A percentile compares a stretch with the other conserved stretches of the same genome.
Conservation (phyloP, 2,329 filamentous ascomycete genomes). For the Pestalotiopsis sp. region DNA sequence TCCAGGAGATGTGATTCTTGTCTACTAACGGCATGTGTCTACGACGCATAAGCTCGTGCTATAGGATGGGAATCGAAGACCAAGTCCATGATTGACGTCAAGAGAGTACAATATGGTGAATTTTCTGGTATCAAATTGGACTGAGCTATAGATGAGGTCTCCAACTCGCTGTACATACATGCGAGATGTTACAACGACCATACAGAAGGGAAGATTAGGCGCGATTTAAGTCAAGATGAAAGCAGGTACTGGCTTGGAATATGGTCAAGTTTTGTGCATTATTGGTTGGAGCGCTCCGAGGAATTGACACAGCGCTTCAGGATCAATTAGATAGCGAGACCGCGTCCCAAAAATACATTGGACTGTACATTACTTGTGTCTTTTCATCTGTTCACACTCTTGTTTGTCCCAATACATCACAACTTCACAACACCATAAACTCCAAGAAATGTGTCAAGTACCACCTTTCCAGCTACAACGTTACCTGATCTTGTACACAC, state of each 20-base stretch:
- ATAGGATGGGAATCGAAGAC: background rate
- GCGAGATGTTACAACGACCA: background rate
- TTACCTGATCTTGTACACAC: conserved; percentile 88
- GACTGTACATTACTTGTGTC: background rate
- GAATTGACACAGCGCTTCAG: background rate
- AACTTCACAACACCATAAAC: background rate
- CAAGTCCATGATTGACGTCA: background rate
- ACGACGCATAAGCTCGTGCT: background rate
- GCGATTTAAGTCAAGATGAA: background rate
- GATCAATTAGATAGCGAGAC: background rate
- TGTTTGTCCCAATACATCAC: background rate
- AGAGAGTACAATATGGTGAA: background rate
- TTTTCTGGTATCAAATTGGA: background rate
- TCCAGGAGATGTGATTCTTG: conserved; percentile 43
- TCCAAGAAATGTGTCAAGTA: too few relatives aligned
- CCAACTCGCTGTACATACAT: background rate
- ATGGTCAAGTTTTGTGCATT: background rate
- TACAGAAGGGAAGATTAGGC: background rate
- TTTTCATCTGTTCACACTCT: background rate
- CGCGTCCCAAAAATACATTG: background rate
- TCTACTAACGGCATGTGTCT: background rate
- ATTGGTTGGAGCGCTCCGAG: background rate
- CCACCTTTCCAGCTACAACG: too few relatives aligned
- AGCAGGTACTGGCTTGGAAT: background rate
- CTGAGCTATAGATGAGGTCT: background rate